Conservation (phyloP, 192 early-diverging fungal genomes). For the Coemansia aciculifera region DNA sequence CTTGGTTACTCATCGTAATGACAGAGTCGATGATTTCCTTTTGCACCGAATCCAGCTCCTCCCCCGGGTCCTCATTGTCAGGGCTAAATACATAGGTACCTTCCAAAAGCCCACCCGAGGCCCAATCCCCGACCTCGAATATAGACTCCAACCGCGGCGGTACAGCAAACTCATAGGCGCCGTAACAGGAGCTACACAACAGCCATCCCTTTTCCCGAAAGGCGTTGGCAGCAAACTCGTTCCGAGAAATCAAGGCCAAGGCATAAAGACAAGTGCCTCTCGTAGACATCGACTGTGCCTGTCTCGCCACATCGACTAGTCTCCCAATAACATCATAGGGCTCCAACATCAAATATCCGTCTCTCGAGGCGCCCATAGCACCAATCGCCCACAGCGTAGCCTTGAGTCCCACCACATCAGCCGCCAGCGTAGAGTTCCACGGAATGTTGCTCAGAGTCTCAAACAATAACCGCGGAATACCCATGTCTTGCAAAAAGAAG, state of each 20-base stretch:
- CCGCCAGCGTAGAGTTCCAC: slow-evolving; percentile 37
- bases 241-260: slow-evolving; percentile 46
- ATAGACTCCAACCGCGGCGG: slow-evolving; percentile 37
- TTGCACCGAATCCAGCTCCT: slow-evolving; percentile 53
- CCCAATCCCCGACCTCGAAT: slow-evolving; percentile 45
- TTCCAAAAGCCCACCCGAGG: slow-evolving; percentile 24
- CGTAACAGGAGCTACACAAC: slow-evolving; percentile 45
- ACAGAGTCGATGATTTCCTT: slow-evolving; percentile 49
- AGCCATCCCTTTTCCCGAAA: slow-evolving; percentile 52
- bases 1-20: slow-evolving; percentile 47
- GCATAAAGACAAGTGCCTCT: slow-evolving; percentile 52
- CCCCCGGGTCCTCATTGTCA: slow-evolving; percentile 13
- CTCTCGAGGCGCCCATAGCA: slow-evolving; percentile 44
- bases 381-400: slow-evolving; percentile 57
- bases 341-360: slow-evolving; percentile 47
- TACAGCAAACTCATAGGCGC: slow-evolving; percentile 52
- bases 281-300: slow-evolving; percentile 35
- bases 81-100: slow-evolving; percentile 39
- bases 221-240: slow-evolving; percentile 46
- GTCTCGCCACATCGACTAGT: slow-evolving; percentile 30
- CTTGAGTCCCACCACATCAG: slow-evolving; percentile 44
- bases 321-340: slow-evolving; percentile 31
- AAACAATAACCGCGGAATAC: slow-evolving; percentile 46
- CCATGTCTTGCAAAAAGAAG: slow-evolving; percentile 19
- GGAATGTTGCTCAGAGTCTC: slow-evolving; percentile 54